A percentile compares a stretch with the other conserved stretches of the same genome.
phyloP scores from a whole-genome alignment of 768 basidiomycete species.

The Hygrocybe punicea region DNA sequence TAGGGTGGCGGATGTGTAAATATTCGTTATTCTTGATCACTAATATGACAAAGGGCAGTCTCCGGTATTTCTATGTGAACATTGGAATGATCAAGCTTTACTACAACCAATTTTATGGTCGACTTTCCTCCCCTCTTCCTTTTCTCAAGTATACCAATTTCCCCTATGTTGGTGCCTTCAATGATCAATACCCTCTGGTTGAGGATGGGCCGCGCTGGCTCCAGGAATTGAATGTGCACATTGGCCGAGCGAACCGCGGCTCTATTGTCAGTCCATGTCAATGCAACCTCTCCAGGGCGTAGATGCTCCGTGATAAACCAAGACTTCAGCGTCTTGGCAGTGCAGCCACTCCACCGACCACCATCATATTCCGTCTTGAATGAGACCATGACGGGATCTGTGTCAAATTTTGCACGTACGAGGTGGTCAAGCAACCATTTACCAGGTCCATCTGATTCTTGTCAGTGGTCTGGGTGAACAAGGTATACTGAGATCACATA shows the following conservation, averaged over 20 bases:
- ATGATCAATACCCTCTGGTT: not conserved
- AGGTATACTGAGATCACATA: not conserved
- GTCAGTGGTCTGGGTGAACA: not conserved
- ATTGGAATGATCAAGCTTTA: not conserved
- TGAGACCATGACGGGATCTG: not conserved
- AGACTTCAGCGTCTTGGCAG: not conserved
- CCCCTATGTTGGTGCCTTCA: not conserved
- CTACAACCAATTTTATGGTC: not conserved
- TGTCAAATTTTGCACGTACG: not conserved
- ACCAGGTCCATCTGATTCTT: not conserved
- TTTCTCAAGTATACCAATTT: not conserved
- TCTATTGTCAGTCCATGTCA: not conserved
- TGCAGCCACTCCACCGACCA: not conserved
- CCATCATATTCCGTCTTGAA: not conserved
- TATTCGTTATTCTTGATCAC: too few relatives aligned
- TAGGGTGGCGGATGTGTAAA: too few relatives aligned
- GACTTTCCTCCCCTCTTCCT: not conserved
- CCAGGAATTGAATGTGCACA: not conserved
- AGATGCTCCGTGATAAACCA: not conserved
- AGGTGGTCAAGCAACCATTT: not conserved
- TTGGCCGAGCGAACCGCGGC: not conserved
- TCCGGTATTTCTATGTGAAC: not conserved
- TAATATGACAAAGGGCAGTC: not conserved
- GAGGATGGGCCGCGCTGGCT: not conserved
- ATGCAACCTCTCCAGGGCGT: not conserved